These are phyloP conservation scores for Pseudonitzschia multiseries DNA, from an alignment of 108 stramenopile genomes.

Conservation along the genomic window DNA sequence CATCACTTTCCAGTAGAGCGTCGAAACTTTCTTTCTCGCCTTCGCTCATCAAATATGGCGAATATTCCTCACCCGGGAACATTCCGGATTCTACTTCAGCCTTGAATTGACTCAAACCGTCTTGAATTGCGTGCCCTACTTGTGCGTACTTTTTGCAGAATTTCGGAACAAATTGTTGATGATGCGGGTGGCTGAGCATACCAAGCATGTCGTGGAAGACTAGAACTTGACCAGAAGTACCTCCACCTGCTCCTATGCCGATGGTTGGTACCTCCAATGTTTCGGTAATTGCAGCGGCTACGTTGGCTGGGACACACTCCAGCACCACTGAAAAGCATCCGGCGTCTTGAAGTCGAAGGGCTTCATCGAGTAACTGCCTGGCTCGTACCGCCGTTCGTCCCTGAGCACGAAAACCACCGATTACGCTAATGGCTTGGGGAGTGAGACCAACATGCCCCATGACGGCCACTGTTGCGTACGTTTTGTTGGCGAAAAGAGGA, in stretches of 20 bases:
- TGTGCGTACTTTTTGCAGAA: constrained; percentile 97
- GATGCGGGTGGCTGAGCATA: constrained; percentile 96
- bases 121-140: constrained; percentile 87
- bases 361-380: constrained; percentile 87
- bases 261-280: constrained; percentile 97
- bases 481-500: not conserved
- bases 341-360: constrained; percentile 91
- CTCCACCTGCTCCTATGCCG: constrained; percentile 97
- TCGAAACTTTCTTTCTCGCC: constrained; percentile 66
- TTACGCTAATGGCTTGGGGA: constrained; percentile 94
- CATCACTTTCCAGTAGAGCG: constrained; percentile 57
- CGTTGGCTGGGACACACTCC: constrained; percentile 95
- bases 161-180: constrained; percentile 94
- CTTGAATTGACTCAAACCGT: constrained; percentile 88
- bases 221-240: constrained; percentile 90
- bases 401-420: constrained; percentile 98
- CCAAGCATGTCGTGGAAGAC: constrained; percentile 99
- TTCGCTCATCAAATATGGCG: constrained; percentile 89
- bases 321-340: constrained; percentile 94
- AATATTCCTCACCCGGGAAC: constrained; percentile 90
- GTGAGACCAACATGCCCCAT: constrained; percentile 98
- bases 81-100: constrained; percentile 87
- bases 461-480: constrained; percentile 75
- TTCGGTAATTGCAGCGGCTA: constrained; percentile 89
- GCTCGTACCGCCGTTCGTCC: constrained; percentile 93